A percentile compares a stretch with the other conserved stretches of the same genome.
phyloP scores from a whole-genome alignment of 257 asterid genomes.

The Coffea canephora region DNA sequence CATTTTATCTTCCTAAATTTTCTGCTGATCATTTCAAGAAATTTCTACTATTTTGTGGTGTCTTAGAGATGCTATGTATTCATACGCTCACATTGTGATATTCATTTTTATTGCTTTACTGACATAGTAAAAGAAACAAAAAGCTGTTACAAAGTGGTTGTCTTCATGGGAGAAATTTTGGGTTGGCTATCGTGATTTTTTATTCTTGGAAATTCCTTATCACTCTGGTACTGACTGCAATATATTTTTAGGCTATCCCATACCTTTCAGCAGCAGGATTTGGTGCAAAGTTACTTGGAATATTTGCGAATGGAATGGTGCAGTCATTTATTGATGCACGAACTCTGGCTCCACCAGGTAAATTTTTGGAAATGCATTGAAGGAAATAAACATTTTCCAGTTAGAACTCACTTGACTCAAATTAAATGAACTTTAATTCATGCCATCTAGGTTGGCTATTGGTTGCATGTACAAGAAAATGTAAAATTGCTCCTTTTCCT shows the following conservation, averaged over 20 bases:
- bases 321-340: constrained; percentile 92
- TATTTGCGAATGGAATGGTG: constrained; percentile 98
- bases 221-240: constrained; percentile 4
- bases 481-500: not conserved
- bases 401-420: not conserved
- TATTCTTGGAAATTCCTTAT: constrained; percentile 1
- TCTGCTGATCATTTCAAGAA: not conserved
- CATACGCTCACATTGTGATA: no score
- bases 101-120: not conserved
- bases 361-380: constrained; percentile 15
- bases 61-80: not conserved
- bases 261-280: constrained; percentile 95
- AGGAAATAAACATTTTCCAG: constrained; percentile 1
- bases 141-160: not conserved
- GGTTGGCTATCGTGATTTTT: not conserved
- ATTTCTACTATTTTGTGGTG: not conserved
- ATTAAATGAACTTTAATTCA: not conserved
- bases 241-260: constrained; percentile 72
- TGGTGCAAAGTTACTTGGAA: constrained; percentile 96
- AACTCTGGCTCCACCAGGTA: constrained; percentile 80
- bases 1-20: not conserved
- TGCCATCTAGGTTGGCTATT: not conserved
- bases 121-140: not conserved
- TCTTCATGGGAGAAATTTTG: not conserved
- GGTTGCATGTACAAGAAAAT: not conserved